Conservation (phyloP, 2,329 filamentous ascomycete genomes). For the Penicillium freii region DNA sequence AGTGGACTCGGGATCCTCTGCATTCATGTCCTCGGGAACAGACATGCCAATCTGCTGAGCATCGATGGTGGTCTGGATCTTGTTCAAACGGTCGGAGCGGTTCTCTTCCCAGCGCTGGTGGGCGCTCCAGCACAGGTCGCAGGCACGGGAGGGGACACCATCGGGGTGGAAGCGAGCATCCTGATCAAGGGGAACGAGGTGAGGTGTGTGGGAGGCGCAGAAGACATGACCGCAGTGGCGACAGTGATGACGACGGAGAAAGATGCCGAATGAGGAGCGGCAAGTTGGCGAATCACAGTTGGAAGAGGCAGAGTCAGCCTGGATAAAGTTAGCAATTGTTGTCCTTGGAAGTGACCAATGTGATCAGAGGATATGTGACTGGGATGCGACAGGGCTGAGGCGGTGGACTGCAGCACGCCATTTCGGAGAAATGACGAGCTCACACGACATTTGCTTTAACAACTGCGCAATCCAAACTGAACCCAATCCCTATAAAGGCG, state of each 20-base stretch:
- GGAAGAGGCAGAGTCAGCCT: constrained; percentile 58
- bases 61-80: constrained; percentile 44
- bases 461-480: constrained; percentile 21
- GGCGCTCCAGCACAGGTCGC: constrained; percentile 60
- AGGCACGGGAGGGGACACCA: constrained; percentile 55
- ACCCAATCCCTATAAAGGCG: constrained; percentile 21
- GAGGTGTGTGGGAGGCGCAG: constrained; percentile 58
- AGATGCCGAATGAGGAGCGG: constrained; percentile 58
- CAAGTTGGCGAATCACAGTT: constrained; percentile 60
- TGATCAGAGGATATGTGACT: background rate
- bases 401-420: constrained; percentile 26
- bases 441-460: constrained; percentile 20
- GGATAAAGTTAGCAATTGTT: constrained; percentile 20
- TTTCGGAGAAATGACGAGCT: constrained; percentile 20
- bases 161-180: constrained; percentile 62
- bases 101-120: constrained; percentile 57
- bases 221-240: constrained; percentile 66
- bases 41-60: constrained; percentile 25
- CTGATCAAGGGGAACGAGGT: constrained; percentile 61
- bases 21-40: constrained; percentile 24
- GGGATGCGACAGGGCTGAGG: background rate
- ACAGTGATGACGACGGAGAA: constrained; percentile 64
- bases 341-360: background rate
- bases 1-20: constrained; percentile 18
- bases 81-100: constrained; percentile 51